These are phyloP conservation scores for Mucor plumbeus DNA, from an alignment of 371 early-diverging fungal species.

Conservation along the genomic window DNA sequence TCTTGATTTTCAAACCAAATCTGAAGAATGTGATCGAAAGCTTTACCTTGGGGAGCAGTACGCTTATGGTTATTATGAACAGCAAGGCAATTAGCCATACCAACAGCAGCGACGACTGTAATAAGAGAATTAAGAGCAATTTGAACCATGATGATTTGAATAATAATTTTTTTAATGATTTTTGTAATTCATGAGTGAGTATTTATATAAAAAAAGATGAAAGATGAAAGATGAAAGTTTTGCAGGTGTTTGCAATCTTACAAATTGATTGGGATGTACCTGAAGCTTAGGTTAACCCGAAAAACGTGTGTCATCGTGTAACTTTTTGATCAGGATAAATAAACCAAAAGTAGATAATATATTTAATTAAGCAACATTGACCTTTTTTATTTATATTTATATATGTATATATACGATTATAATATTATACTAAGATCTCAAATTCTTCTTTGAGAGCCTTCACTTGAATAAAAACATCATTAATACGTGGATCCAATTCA, in stretches of 20 bases:
- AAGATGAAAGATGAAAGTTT: not conserved
- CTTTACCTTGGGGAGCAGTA: constrained; percentile 28
- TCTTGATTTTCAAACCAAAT: constrained; percentile 49
- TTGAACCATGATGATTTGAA: not conserved
- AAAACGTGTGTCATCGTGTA: not conserved
- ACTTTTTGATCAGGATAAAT: not conserved
- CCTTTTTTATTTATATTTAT: not conserved
- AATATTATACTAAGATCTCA: constrained; percentile 26
- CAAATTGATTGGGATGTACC: not conserved
- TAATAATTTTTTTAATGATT: too few relatives aligned
- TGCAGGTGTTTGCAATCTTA: not conserved
- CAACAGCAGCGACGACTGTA: not conserved
- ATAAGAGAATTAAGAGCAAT: not conserved
- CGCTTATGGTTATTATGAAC: not conserved
- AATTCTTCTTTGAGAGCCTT: constrained; percentile 40
- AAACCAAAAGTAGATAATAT: not conserved
- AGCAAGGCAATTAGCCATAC: not conserved
- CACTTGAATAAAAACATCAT: constrained; percentile 62
- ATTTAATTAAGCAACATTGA: not conserved
- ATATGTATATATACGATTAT: not conserved
- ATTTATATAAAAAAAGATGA: not conserved
- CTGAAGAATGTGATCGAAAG: constrained; percentile 42
- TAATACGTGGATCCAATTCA: constrained; percentile 61
- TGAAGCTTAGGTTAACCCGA: not conserved
- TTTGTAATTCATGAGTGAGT: too few relatives aligned